These are phyloP conservation scores for Mariannaea sp. DNA, from an alignment of 2,329 filamentous ascomycete genomes.

Conservation along the genomic window DNA sequence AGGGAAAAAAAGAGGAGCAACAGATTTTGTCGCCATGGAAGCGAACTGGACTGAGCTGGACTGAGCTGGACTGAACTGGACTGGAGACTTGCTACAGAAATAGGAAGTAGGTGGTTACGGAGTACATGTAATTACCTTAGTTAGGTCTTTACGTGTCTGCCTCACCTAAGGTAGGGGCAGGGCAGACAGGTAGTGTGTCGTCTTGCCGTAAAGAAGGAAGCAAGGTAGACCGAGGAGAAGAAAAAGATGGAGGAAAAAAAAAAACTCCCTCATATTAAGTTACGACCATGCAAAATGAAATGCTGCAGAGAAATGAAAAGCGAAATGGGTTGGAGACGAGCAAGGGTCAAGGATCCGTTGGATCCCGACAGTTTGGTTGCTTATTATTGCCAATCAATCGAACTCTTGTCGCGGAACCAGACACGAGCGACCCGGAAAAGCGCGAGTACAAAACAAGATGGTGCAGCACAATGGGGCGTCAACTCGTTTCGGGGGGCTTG, in stretches of 20 bases:
- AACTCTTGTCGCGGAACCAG: slow-evolving; percentile 10
- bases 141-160: no score
- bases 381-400: slow-evolving; percentile 16
- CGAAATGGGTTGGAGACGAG: neutral
- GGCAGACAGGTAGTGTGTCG: no score
- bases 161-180: no score
- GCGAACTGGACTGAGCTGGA: no score
- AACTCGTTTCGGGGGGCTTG: neutral
- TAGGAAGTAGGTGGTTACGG: no score
- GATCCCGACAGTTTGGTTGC: slow-evolving; percentile 22
- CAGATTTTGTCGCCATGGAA: no score
- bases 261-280: slow-evolving; percentile 3
- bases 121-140: no score
- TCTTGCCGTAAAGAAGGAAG: no score
- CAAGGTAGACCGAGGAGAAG: no score
- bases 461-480: slow-evolving; percentile 7
- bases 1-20: neutral
- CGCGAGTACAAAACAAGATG: neutral
- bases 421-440: slow-evolving; percentile 8
- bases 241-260: neutral
- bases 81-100: no score
- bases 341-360: neutral
- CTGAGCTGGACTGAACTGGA: no score
- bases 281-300: slow-evolving; percentile 14
- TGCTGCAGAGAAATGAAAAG: neutral